These are phyloP conservation scores for Phytophthora idaei DNA, from an alignment of 352 stramenopile species.

Conservation along the genomic window DNA sequence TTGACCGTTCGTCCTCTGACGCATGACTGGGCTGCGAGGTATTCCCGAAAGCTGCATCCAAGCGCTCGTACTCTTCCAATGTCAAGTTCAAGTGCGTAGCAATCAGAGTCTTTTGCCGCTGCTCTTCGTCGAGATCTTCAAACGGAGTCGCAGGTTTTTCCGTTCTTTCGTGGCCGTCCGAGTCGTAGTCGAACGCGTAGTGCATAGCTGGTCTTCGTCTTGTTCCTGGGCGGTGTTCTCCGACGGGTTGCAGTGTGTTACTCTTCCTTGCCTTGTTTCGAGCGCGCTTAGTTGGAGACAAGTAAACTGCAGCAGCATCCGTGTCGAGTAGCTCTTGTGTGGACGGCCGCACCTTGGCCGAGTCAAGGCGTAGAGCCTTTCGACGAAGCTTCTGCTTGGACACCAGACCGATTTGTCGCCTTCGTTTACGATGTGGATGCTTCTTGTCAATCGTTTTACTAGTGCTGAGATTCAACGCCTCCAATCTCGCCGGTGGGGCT, in stretches of 20 bases:
- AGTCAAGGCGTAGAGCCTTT: conserved; percentile 53
- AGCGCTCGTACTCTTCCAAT: conserved; percentile 69
- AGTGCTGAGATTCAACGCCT: conserved; percentile 43
- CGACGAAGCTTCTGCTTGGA: conserved; percentile 40
- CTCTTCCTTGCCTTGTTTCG: conserved; percentile 27
- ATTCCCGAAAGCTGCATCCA: conserved; percentile 64
- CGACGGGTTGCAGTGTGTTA: conserved; percentile 9
- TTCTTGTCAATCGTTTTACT: conserved; percentile 8
- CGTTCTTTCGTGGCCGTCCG: conserved; percentile 23
- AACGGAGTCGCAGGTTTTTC: conserved; percentile 14
- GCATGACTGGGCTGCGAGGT: conserved; percentile 10
- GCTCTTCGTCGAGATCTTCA: conserved; percentile 61
- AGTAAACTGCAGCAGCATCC: conserved; percentile 15
- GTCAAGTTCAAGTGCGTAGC: conserved; percentile 69
- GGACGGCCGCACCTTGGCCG: conserved; percentile 39
- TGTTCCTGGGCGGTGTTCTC: conserved; percentile 4
- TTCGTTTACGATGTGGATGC: conserved; percentile 15
- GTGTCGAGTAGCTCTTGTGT: conserved; percentile 25
- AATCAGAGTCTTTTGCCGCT: conserved; percentile 50
- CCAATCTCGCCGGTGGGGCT: conserved; percentile 40
- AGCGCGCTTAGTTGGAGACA: conserved; percentile 6
- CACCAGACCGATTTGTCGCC: conserved; percentile 9
- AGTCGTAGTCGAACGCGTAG: conserved; percentile 45
- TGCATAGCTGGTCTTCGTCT: conserved; percentile 28
- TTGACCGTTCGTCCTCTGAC: conserved; percentile 23